Evolutionary conservation across 2,329 filamentous ascomycete genomes (phyloP).

Genomic region (Aspergillus puulaauensis): DNA sequence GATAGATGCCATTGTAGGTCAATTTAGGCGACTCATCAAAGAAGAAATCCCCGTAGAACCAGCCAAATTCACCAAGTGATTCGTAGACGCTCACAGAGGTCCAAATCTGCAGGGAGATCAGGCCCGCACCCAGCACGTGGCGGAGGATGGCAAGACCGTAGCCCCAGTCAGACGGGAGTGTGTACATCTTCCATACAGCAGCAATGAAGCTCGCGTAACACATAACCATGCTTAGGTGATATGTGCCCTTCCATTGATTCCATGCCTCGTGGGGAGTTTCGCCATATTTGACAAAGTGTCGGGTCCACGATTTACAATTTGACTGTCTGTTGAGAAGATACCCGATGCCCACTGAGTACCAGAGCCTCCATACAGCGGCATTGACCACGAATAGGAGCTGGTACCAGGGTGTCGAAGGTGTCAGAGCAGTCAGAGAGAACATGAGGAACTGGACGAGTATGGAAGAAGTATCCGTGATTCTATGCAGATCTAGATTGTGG

Average conservation of each 20-base stretch:
- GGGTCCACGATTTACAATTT: conserved; percentile 88
- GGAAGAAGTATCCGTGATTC: conserved; percentile 79
- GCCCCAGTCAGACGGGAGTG: conserved; percentile 78
- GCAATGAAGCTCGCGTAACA: conserved; percentile 86
- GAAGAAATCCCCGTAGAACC: conserved; percentile 99
- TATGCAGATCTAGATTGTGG: conserved; percentile 82
- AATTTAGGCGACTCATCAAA: conserved; percentile 85
- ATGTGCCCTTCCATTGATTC: conserved; percentile 96
- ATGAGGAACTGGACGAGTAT: conserved; percentile 76
- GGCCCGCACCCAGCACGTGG: conserved; percentile 77
- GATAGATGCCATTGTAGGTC: conserved; percentile 96
- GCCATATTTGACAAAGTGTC: conserved; percentile 96
- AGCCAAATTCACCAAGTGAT: conserved; percentile 93
- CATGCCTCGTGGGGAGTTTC: conserved; percentile 89
- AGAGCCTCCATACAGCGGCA: conserved; percentile 79
- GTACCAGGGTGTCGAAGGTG: conserved; percentile 72
- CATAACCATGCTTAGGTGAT: conserved; percentile 88
- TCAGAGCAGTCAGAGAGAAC: conserved; percentile 69
- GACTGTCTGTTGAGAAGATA: conserved; percentile 83
- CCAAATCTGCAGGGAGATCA: conserved; percentile 89
- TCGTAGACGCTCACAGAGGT: conserved; percentile 92
- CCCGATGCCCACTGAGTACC: conserved; percentile 88
- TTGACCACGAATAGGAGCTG: conserved; percentile 79
- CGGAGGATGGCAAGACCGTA: conserved; percentile 83
- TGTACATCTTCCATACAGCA: conserved; percentile 96